Evolutionary conservation across 371 early-diverging fungal species (phyloP).

Genomic region (Massospora cicadina): DNA sequence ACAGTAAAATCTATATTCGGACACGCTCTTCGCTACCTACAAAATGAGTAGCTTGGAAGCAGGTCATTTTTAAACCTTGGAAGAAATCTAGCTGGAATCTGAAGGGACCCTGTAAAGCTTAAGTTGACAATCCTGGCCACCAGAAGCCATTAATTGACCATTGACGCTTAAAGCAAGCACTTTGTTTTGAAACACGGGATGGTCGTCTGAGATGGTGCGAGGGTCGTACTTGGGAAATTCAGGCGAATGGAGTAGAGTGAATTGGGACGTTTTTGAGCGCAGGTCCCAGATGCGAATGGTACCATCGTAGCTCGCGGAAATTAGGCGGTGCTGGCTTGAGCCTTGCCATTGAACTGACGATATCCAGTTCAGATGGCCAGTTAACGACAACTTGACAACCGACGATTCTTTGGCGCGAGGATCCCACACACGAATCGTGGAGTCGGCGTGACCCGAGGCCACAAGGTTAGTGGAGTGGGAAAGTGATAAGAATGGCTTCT

Average conservation of each 20-base stretch:
- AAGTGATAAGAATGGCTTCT: conserved; percentile 3
- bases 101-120: background rate
- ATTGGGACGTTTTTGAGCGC: conserved; percentile 59
- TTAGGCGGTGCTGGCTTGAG: conserved; percentile 48
- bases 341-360: conserved; percentile 73
- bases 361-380: conserved; percentile 66
- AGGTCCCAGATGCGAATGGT: conserved; percentile 89
- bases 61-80: too few relatives aligned
- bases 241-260: background rate
- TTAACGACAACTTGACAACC: conserved; percentile 57
- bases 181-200: background rate
- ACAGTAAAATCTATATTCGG: too few relatives aligned
- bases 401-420: conserved; percentile 55
- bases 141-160: conserved; percentile 4
- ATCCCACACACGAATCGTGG: conserved; percentile 71
- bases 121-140: conserved; percentile 6
- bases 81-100: background rate
- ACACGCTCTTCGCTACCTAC: too few relatives aligned
- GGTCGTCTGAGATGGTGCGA: background rate
- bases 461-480: conserved; percentile 24
- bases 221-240: background rate
- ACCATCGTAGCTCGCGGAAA: conserved; percentile 69
- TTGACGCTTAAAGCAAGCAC: background rate
- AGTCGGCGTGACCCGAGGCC: conserved; percentile 79
- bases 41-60: too few relatives aligned